phyloP scores from a whole-genome alignment of 1,284 basidiomycete genomes.

The Puccinia horiana region DNA sequence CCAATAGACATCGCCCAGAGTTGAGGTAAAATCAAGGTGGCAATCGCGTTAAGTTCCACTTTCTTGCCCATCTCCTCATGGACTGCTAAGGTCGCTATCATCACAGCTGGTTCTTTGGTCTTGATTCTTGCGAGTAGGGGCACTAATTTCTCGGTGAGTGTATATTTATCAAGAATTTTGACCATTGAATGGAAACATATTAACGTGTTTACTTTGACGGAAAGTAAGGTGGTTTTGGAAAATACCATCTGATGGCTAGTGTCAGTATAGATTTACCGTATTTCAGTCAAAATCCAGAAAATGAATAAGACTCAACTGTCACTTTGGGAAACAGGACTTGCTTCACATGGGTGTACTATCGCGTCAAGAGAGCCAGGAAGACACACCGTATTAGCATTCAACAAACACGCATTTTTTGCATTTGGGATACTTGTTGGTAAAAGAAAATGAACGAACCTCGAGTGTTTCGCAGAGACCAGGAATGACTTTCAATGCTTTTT shows the following conservation, averaged over 20 bases:
- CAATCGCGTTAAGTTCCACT: conserved; percentile 90
- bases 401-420: background rate
- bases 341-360: conserved; percentile 53
- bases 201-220: conserved; percentile 85
- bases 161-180: conserved; percentile 88
- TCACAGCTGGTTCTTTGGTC: conserved; percentile 68
- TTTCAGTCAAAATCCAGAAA: background rate
- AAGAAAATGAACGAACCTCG: conserved; percentile 65
- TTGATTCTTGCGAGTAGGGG: conserved; percentile 90
- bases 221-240: conserved; percentile 61
- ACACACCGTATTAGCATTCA: conserved; percentile 13
- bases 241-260: conserved; percentile 55
- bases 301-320: conserved; percentile 58
- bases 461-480: conserved; percentile 88
- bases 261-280: background rate
- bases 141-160: conserved; percentile 90
- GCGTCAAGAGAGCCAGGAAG: background rate
- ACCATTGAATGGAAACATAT: conserved; percentile 89
- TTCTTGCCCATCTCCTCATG: conserved; percentile 96
- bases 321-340: conserved; percentile 88
- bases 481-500: conserved; percentile 79
- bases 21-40: conserved; percentile 87
- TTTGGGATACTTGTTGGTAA: background rate
- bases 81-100: conserved; percentile 84
- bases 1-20: conserved; percentile 96